Base-by-base conservation (phyloP, 2,329 filamentous ascomycete genomes). In the Fusarium sp. region DNA sequence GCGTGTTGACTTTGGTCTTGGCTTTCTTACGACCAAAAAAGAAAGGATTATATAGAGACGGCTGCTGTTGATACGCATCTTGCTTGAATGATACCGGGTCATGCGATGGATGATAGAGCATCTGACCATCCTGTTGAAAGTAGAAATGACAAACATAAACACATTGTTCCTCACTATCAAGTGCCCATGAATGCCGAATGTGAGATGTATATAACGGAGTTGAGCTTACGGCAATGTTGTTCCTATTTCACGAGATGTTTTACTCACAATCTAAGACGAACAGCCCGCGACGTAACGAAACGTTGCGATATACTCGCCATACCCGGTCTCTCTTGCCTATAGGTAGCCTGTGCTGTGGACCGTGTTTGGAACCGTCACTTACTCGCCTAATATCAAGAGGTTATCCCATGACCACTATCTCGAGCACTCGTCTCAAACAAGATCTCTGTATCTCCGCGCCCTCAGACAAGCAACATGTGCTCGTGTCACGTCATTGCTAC, bases 1-100 rank as follows among this genome's bases (percentile, higher is more conserved):
- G 55, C 57, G 59, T 60, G 48, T 59, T 65, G 65, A 57, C 30
- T 59, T 63, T 69, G 42, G 45, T 44, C 56, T 54, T 61, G 27
- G 32, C 48, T 55, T 64, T 47, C 55, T 42, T 47, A 48, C 44
- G 20, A 58, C 41, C 37, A 62, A 56, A 67, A 62, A 65, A 58
- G 67, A 67, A 67, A 27, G 48, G 57, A 47, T 51, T 51, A 51
- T n/a, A 51, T 57, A 57, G 51, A 56, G 48, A 45, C 47, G 47
- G 60, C 30, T 34, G 8, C 58, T 65, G 67, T 66, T 70, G 63
- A 67, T 67, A 44, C 20, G 42, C 27, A 65, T 55, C 25, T 69
- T 60, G 53, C 44, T 51, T 57, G 46, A 68, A 73, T 67, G 71
- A 71, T 71, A 74, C 65, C 62, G 65, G 51, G 52, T 61, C 56